Conservation (phyloP, 2,329 filamentous ascomycete species). For the Endocalyx cinctus region DNA sequence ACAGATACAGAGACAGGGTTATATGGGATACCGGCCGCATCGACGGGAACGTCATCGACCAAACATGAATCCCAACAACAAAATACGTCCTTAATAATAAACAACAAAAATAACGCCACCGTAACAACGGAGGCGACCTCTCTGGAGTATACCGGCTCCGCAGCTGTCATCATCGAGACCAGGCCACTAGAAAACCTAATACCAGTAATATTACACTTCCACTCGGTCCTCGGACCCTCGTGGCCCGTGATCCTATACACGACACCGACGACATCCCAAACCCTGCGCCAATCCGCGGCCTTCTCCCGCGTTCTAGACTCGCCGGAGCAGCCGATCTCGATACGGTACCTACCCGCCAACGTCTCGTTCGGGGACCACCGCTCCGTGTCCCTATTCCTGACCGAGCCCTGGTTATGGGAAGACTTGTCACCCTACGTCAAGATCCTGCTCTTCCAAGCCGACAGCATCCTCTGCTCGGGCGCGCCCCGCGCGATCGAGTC, state of each 20-base stretch:
- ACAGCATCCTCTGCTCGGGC: constrained; percentile 32
- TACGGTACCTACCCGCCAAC: constrained; percentile 29
- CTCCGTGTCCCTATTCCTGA: constrained; percentile 32
- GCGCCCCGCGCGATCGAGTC: constrained; percentile 26
- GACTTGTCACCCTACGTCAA: constrained; percentile 28
- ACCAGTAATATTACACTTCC: constrained; percentile 35
- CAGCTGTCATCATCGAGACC: constrained; percentile 34
- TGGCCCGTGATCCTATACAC: constrained; percentile 43
- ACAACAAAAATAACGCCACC: too few relatives aligned
- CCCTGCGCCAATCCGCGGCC: constrained; percentile 22
- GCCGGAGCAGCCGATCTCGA: constrained; percentile 28
- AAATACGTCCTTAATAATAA: too few relatives aligned
- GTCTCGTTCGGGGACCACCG: constrained; percentile 28
- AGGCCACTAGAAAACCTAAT: constrained; percentile 28
- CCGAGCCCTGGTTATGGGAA: constrained; percentile 32
- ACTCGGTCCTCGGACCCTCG: constrained; percentile 33
- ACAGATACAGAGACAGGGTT: too few relatives aligned
- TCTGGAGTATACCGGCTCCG: constrained; percentile 18
- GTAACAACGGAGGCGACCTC: too few relatives aligned
- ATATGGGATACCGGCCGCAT: too few relatives aligned
- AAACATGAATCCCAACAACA: too few relatives aligned
- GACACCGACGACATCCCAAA: constrained; percentile 20
- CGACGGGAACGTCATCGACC: too few relatives aligned
- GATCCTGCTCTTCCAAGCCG: constrained; percentile 34
- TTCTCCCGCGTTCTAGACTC: constrained; percentile 32